These are phyloP conservation scores for Boletus rubropictus DNA, from an alignment of 768 basidiomycete species.

Conservation along the genomic window DNA sequence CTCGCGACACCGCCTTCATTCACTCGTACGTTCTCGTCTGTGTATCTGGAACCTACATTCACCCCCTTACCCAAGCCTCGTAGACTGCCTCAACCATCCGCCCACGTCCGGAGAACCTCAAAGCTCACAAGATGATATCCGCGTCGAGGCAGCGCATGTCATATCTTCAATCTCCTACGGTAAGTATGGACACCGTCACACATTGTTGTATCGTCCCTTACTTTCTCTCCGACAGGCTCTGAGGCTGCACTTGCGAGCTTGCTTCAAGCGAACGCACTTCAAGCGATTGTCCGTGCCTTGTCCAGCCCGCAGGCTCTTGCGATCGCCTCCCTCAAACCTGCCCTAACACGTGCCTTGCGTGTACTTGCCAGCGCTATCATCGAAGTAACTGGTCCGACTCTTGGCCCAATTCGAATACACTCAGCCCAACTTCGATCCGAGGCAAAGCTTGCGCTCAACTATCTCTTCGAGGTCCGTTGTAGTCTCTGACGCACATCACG, in stretches of 20 bases:
- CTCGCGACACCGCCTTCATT: conserved; percentile 52
- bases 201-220: neutral
- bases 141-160: conserved; percentile 71
- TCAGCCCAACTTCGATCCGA: conserved; percentile 39
- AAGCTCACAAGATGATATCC: conserved; percentile 44
- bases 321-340: conserved; percentile 40
- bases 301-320: conserved; percentile 36
- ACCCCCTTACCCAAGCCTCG: conserved; percentile 41
- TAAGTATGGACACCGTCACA: conserved; percentile 14
- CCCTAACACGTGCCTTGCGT: conserved; percentile 59
- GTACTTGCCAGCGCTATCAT: conserved; percentile 55
- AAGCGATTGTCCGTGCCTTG: conserved; percentile 58
- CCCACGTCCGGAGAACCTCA: conserved; percentile 30
- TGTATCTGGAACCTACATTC: neutral
- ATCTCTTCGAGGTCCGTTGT: conserved; percentile 51
- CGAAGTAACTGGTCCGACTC: conserved; percentile 63
- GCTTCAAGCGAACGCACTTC: conserved; percentile 51
- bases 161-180: conserved; percentile 71
- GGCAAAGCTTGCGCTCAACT: conserved; percentile 52
- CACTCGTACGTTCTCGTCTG: conserved; percentile 38
- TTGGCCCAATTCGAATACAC: conserved; percentile 49
- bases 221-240: conserved; percentile 41
- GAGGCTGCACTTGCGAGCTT: conserved; percentile 54
- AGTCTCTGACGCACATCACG: neutral
- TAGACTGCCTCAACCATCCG: conserved; percentile 51